Evolutionary conservation across 805 yeast species (phyloP).

Genomic region (Saccharomycopsis selenospora): DNA sequence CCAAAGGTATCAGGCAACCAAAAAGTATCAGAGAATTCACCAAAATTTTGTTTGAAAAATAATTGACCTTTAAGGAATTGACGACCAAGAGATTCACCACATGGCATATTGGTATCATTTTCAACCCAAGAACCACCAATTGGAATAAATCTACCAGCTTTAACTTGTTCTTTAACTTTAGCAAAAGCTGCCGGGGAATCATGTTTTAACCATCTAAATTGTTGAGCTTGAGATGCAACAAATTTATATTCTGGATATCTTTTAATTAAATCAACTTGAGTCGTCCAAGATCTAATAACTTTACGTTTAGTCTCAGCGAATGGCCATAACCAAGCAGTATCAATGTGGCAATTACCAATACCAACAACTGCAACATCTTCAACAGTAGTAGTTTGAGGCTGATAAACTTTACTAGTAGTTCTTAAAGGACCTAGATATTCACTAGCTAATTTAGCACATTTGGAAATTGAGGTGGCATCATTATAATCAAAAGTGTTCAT

Average conservation of each 20-base stretch:
- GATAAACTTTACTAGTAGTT: slow-evolving; percentile 60
- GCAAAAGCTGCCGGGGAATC: slow-evolving; percentile 79
- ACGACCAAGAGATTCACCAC: slow-evolving; percentile 83
- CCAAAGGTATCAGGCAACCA: slow-evolving; percentile 99
- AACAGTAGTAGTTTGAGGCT: slow-evolving; percentile 28
- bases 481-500: slow-evolving; percentile 72
- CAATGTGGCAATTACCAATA: slow-evolving; percentile 93
- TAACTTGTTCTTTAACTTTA: slow-evolving; percentile 50
- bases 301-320: slow-evolving; percentile 93
- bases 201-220: slow-evolving; percentile 81
- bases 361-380: slow-evolving; percentile 58
- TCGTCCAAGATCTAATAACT: slow-evolving; percentile 90
- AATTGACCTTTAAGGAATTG: slow-evolving; percentile 90
- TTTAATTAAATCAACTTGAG: slow-evolving; percentile 79
- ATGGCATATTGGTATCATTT: slow-evolving; percentile 92
- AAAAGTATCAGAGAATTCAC: slow-evolving; percentile 62
- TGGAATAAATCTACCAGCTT: slow-evolving; percentile 72
- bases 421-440: slow-evolving; percentile 57
- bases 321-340: slow-evolving; percentile 99
- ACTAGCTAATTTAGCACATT: slow-evolving; percentile 61
- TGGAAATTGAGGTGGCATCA: slow-evolving; percentile 47
- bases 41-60: slow-evolving; percentile 74
- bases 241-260: slow-evolving; percentile 88
- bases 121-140: slow-evolving; percentile 99
- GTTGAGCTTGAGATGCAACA: slow-evolving; percentile 95